Base-by-base conservation (phyloP, 2,329 filamentous ascomycete genomes). In the Trichoderma oligosporum region DNA sequence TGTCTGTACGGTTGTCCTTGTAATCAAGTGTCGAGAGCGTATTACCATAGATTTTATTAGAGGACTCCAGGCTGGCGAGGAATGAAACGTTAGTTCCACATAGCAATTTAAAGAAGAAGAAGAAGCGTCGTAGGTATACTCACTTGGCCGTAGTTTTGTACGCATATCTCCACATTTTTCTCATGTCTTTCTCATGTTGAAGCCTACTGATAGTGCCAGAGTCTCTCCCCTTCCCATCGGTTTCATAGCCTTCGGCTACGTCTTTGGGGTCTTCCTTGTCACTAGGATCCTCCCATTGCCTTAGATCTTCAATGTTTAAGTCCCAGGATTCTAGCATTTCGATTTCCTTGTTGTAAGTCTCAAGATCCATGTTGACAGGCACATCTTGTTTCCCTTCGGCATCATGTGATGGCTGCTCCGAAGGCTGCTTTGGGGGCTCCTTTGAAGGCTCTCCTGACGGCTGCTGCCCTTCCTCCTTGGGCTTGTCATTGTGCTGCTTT, bases 31-130 rank as follows among this genome's bases (percentile, higher is more conserved):
- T 74, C 18, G 74, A 71, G 14, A 85, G 67, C 0, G 81, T 84
- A 56, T 78, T 81, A 18, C 81, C 81, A 63, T 82, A 85, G n/a
- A 85, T 75, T 7, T 76, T 74, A 57, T 80, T 78, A 12, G 77
- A 77, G 22, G 73, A 73, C 14, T 74, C 71, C 59, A 76, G 65
- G 35, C 77, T 81, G 62, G 24, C 12, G 60, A 44, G 3, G 29
- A 3, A 49, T 4, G 7, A 2, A 12, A 14, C n/a, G 47, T 63
- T 38, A 56, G 38, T 11, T 31, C 24, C 22, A 29, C 25, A 2
- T 33, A 12, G 2, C 5, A 2, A 31, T 12, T 18, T n/a, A 20
- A 20, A 25, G 33, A 9, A n/a, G 6, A 11, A n/a, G 22, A 20
- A 20, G 18, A 24, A 2, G 2, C 4, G 12, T 12, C 5, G 12